phyloP scores from a whole-genome alignment of 2,329 filamentous ascomycete genomes.

The Xylaria arbuscula region DNA sequence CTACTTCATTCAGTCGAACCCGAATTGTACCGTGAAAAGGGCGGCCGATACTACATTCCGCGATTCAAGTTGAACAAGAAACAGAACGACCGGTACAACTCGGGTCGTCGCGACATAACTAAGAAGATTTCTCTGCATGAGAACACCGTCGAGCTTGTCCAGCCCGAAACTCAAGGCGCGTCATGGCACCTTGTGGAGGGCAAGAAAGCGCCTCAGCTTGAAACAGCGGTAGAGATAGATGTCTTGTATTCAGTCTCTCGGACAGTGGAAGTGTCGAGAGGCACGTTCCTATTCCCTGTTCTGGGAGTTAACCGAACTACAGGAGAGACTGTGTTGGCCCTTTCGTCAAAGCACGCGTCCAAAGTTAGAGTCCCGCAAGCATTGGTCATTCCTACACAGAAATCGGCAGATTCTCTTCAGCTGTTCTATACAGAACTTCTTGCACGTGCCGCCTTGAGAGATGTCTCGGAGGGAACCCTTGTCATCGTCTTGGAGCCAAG shows the following conservation, averaged over 20 bases:
- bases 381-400: neutral
- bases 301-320: neutral
- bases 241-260: slow-evolving; percentile 4
- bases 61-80: slow-evolving; percentile 30
- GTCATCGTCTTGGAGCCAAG: slow-evolving; percentile 3
- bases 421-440: slow-evolving; percentile 27
- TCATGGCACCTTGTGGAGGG: slow-evolving; percentile 15
- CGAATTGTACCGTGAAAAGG: slow-evolving; percentile 23
- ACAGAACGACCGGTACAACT: slow-evolving; percentile 29
- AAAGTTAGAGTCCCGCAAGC: neutral
- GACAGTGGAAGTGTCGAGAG: neutral
- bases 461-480: slow-evolving; percentile 7
- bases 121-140: slow-evolving; percentile 4
- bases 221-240: neutral
- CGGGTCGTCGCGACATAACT: slow-evolving; percentile 18
- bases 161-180: neutral
- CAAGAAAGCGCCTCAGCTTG: neutral
- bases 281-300: slow-evolving; percentile 3
- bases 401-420: slow-evolving; percentile 14
- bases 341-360: neutral
- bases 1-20: slow-evolving; percentile 30
- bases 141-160: slow-evolving; percentile 9
- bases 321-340: neutral
- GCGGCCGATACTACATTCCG: slow-evolving; percentile 10
- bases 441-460: slow-evolving; percentile 22